Conservation (phyloP, 208 protist species). For the Herpetomonas tarakana region DNA sequence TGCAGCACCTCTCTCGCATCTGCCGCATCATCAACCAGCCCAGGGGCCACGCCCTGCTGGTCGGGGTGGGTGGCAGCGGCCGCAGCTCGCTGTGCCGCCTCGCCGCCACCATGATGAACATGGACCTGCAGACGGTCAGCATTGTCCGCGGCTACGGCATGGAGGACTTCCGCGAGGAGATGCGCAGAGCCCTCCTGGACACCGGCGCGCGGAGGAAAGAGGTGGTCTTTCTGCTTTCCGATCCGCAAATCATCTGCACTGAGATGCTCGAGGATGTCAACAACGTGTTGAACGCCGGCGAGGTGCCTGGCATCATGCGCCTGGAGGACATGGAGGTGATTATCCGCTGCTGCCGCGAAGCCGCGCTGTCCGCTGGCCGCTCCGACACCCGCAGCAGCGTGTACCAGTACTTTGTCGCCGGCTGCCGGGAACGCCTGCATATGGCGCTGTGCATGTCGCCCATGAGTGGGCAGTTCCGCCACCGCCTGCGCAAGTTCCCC, state of each 20-base stretch:
- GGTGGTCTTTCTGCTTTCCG: slow-evolving; percentile 93
- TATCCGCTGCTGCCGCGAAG: slow-evolving; percentile 68
- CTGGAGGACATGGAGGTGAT: slow-evolving; percentile 94
- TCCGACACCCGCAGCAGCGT: slow-evolving; percentile 89
- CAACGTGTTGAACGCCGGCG: slow-evolving; percentile 96
- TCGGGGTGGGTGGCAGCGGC: slow-evolving; percentile 96
- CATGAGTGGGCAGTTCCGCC: slow-evolving; percentile 92
- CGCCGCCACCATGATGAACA: slow-evolving; percentile 91
- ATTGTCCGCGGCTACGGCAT: slow-evolving; percentile 90
- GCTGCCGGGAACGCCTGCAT: slow-evolving; percentile 93
- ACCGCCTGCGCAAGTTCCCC: slow-evolving; percentile 95
- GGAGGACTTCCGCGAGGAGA: slow-evolving; percentile 93
- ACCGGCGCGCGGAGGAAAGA: slow-evolving; percentile 80
- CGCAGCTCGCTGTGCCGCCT: slow-evolving; percentile 93
- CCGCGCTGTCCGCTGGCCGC: slow-evolving; percentile 69
- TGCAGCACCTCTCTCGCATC: slow-evolving; percentile 95
- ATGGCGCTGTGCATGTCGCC: slow-evolving; percentile 95
- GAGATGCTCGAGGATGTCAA: slow-evolving; percentile 97
- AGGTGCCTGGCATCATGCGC: slow-evolving; percentile 95
- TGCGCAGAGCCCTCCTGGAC: slow-evolving; percentile 85
- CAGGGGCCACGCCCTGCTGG: slow-evolving; percentile 94
- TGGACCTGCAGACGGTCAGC: slow-evolving; percentile 87
- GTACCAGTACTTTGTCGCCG: slow-evolving; percentile 89
- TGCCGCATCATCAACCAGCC: slow-evolving; percentile 95
- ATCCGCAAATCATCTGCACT: slow-evolving; percentile 92